Evolutionary conservation across 75 land plant genomes (phyloP), one percentile per base, ranked within the genome.

Genomic region (Chamaecyparis obtusa): DNA sequence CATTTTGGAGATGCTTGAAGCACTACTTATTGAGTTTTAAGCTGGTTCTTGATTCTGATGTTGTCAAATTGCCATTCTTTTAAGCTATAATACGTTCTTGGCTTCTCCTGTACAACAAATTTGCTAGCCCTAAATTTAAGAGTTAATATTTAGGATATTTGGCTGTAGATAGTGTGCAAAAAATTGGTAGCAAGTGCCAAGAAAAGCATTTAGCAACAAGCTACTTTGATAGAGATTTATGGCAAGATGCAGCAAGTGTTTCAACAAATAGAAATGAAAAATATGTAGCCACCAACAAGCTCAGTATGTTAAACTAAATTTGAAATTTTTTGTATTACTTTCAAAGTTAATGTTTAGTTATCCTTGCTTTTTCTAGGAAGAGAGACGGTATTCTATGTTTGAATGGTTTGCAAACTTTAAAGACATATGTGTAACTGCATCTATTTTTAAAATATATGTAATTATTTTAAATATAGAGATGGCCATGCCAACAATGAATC

Each of bases 211-310:
- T 89, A 90, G 44, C 85, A 91, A 80, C 43, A 94, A 24, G 96
- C 91, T 16, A 91, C 90, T 82, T 83, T 89, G 44, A 80, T 86
- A 9, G 92, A 96, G 85, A 91, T 96, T 24, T 94, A 94, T 81
- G 91, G 91, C 72, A 90, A 90, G 35, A 90, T 95, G 94, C 95
- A 97, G 85, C 91, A 86, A 56, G 93, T 89, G 1, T 97, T 94
- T 89, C 89, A 86, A 15, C 94, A 95, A 81, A 74, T 89, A 35
- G 89, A 94, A 88, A 91, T 94, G 85, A 95, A 94, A 51, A 86
- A 82, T 8, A 41, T 2, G 2, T 41, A 1, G 41, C 41, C 41
- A 41, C 2, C 2, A 2, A 41, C 41, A 1, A 41, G 2, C 41
- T 41, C 2, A 41, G 41, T 41, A 41, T 41, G 41, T 41, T 41